Base-by-base conservation (phyloP, 495 filamentous ascomycete genomes). In the Neurospora hispaniola region DNA sequence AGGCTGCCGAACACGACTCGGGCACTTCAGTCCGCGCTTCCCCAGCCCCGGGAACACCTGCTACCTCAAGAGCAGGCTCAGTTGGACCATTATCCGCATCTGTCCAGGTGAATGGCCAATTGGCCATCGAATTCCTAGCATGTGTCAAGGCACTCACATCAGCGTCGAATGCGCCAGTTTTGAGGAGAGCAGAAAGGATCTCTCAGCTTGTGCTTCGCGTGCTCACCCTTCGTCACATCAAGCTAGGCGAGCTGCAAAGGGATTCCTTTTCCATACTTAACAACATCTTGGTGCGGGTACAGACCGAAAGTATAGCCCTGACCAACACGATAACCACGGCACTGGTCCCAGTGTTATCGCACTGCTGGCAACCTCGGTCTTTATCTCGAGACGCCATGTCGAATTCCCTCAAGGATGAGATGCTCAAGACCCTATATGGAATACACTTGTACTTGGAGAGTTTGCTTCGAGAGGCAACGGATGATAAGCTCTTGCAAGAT, bases 201-300 rank as follows among this genome's bases (percentile, higher is more conserved):
- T 83, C 92, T 18, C 80, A 82, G 59, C 83, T 85, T 8, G 80
- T 93, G 40, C 76, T 91, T 23, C 84, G 86, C 12, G 88, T 93
- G 75, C 85, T 97, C 71, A 85, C 84, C 23, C 85, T 88, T 43
- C 90, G 89, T 12, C 77, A 80, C 18, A 79, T 84, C 39, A 86
- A 84, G 75, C 82, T 89, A 74, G 87, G 88, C 72, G 88, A 85
- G 77, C 82, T 89, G 41, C 90, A 93, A 73, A 90, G 91, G 75
- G 80, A 89, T 70, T 91, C 90, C 23, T 92, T 97, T 75, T 90
- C 88, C 48, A 84, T 88, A 70, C 86, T 98, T 75, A 96, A 96
- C 82, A 82, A 84, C 74, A 81, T 97, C 42, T 79, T 96, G 54
- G 82, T 82, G 41, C 88, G 83, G 75, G 87, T 89, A 3, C 83